Evolutionary conservation across 169 alveolate genomes (phyloP).

Genomic region (Cryptosporidium sp.): DNA sequence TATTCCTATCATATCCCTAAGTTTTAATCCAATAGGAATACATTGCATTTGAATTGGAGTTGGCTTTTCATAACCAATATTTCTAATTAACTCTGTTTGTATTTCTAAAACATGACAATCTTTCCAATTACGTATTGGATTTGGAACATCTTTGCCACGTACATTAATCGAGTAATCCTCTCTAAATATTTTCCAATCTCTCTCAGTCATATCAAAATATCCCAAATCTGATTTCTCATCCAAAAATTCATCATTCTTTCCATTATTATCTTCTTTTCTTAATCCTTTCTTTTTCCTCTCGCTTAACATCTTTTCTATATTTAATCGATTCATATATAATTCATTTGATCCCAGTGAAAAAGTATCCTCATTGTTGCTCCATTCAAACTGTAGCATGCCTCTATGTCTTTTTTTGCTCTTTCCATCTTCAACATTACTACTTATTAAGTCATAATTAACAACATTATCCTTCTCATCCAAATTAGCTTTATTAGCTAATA

Average conservation of each 20-base stretch:
- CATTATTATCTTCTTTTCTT: constrained; percentile 44
- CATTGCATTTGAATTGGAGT: constrained; percentile 98
- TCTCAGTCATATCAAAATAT: constrained; percentile 86
- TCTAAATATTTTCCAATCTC: constrained; percentile 97
- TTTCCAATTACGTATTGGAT: constrained; percentile 94
- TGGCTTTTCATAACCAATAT: constrained; percentile 87
- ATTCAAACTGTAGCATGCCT: constrained; percentile 87
- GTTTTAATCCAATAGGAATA: constrained; percentile 92
- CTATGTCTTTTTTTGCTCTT: constrained; percentile 53
- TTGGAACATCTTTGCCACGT: constrained; percentile 92
- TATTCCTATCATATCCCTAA: constrained; percentile 96
- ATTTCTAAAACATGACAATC: constrained; percentile 86
- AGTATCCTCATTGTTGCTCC: constrained; percentile 92
- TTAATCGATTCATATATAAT: constrained; percentile 87
- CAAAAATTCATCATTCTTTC: not conserved
- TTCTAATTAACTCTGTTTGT: constrained; percentile 81
- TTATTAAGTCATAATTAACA: not conserved
- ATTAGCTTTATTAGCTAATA: not conserved
- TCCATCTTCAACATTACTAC: not conserved
- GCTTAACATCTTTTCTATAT: constrained; percentile 75
- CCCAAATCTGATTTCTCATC: not conserved
- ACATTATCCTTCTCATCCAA: not conserved
- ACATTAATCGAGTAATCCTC: constrained; percentile 93
- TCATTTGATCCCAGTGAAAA: constrained; percentile 88
- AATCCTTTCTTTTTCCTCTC: constrained; percentile 42